Base-by-base conservation (phyloP, 202 grass and related monocot species). In the Cymbopogon flexuosus region DNA sequence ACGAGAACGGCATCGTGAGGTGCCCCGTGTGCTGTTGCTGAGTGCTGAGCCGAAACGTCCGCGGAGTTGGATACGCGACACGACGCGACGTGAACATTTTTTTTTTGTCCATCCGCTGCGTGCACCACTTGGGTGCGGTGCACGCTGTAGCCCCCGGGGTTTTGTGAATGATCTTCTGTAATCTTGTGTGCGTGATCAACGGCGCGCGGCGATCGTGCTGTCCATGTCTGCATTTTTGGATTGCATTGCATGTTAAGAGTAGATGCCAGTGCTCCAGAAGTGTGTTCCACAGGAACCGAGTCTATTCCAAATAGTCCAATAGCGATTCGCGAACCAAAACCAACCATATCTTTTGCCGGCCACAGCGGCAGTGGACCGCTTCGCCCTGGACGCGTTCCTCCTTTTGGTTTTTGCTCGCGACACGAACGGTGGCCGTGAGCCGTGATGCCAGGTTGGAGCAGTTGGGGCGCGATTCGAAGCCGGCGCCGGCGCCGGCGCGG, bases 1-100 rank as follows among this genome's bases (percentile, higher is more conserved):
- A 97, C 72, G 95, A 97, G 51, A 97, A 97, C 57, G 95, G 95
- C 73, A 89, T 97, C 76, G 88, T 94, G 12, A 91, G 90, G 84
- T 98, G 95, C 46, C 88, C 92, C 61, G 52, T 66, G 27, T 98
- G 95, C 71, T 91, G 89, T 75, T 88, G 79, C 68, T 77, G 46
- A 51, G 36, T 88, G 78, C 68, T 77, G 49, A n/a, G 30, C 40
- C 51, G 43, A 86, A 35, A 34, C 16, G 62, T 57, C 9, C 6
- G 49, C 27, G n/a, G 23, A 22, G 49, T 31, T 15, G 43, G 66
- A 49, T 10, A 57, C 62, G 35, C n/a, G 18, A 9, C 65, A n/a
- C 6, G 46, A 51, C 45, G 18, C 33, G 33, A 51, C 51, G 73
- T 39, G 54, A 31, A 41, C 52, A 60, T 5, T 34, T 33, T n/a